These are phyloP conservation scores for Crepidotus variabilis DNA, from an alignment of 768 basidiomycete species.

Conservation along the genomic window DNA sequence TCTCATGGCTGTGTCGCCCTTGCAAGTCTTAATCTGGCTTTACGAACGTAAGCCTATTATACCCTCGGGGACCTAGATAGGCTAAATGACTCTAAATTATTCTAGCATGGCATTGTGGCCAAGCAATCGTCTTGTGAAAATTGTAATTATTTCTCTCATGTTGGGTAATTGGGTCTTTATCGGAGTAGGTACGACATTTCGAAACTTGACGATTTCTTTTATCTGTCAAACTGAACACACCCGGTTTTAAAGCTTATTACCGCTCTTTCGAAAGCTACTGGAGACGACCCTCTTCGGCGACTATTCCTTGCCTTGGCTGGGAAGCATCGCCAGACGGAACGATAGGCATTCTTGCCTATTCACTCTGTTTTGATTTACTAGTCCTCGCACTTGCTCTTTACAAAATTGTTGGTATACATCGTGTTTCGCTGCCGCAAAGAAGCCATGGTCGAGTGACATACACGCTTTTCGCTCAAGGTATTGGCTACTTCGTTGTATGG, in stretches of 20 bases:
- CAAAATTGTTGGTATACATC: not conserved
- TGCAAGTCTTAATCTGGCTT: not conserved
- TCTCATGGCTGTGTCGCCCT: not conserved
- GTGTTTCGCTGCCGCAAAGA: not conserved
- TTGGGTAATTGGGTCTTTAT: not conserved
- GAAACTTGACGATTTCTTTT: not conserved
- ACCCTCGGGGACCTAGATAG: too few species aligned
- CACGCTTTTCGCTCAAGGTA: not conserved
- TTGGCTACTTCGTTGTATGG: not conserved
- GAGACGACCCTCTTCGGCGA: too few species aligned
- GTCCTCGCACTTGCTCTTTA: not conserved
- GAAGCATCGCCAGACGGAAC: too few species aligned
- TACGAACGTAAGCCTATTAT: not conserved
- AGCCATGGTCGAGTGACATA: not conserved
- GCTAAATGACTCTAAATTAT: not conserved
- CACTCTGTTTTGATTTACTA: not conserved
- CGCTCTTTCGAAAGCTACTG: too few species aligned
- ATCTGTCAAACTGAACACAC: too few species aligned
- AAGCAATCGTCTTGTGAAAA: not conserved
- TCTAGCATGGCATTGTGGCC: not conserved
- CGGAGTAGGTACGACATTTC: not conserved
- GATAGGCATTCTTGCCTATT: too few species aligned
- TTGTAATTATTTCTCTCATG: not conserved
- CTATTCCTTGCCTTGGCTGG: too few species aligned
- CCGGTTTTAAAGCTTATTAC: too few species aligned